A percentile compares a stretch with the other conserved stretches of the same genome.
Evolutionary conservation across 768 basidiomycete species (phyloP).

Genomic region (Lyophyllum atratum): DNA sequence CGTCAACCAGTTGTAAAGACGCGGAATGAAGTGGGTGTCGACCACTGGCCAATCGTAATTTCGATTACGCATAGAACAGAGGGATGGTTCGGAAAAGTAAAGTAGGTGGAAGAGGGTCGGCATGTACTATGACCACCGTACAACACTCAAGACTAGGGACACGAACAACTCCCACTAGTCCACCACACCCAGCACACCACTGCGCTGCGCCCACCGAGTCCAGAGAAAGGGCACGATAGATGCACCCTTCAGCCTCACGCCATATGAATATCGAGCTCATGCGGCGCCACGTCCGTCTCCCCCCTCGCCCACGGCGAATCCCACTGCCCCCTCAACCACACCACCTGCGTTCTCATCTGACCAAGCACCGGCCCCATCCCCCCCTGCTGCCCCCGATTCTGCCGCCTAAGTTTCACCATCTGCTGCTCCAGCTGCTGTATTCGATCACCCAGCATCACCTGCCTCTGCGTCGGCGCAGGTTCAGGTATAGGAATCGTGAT

Average conservation of each 20-base stretch:
- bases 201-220: neutral
- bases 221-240: neutral
- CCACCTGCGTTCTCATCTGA: conserved; percentile 13
- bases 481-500: neutral
- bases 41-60: neutral
- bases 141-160: neutral
- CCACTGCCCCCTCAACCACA: conserved; percentile 11
- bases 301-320: conserved; percentile 14
- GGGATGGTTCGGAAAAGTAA: neutral
- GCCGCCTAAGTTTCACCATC: conserved; percentile 11
- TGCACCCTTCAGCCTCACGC: neutral
- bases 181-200: neutral
- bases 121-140: neutral
- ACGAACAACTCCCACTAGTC: neutral
- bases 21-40: neutral
- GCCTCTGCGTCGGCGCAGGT: conserved; percentile 8
- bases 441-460: conserved; percentile 7
- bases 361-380: conserved; percentile 4
- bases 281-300: conserved; percentile 8
- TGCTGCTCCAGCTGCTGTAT: conserved; percentile 11
- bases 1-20: neutral
- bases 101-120: neutral
- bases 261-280: conserved; percentile 1
- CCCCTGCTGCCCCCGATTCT: conserved; percentile 1
- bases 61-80: neutral